Evolutionary conservation across 208 protist genomes (phyloP), one percentile per base, ranked within the genome.

Genomic region (Acanthamoeba culbertsoni): DNA sequence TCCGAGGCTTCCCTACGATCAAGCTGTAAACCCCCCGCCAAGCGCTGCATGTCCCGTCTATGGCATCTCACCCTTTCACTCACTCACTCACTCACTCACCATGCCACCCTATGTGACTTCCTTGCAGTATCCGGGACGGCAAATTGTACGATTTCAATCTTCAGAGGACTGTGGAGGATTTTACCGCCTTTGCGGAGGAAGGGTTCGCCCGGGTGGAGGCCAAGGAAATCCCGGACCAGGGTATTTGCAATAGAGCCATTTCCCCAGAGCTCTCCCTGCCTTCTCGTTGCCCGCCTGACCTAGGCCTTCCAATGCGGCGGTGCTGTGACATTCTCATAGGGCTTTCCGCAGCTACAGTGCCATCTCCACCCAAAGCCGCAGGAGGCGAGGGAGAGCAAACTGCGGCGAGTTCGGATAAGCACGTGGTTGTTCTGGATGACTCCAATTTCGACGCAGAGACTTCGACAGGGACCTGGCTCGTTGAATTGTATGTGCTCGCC

Each of bases 1-100:
- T 91, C 48, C 31, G 84, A 10, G 84, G 84, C n/a, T 91, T 46
- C 42, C 84, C 84, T 35, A 91, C 84, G 35, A 68, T 91, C 57
- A 91, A 91, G n/a, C 37, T 91, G 84, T 71, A 31, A 31, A 53
- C 46, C 23, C 20, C 42, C n/a, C 23, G 18, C 53, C 53, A 23
- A 16, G 53, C 23, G 7, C 33, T 73, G 62, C 62, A 28, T 7
- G 16, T 73, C 28, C 23, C 26, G 62, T 26, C 62, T 26, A 40
- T 73, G 26, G 10, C 33, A 10, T 7, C 28, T 77, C 35, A 7
- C 35, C 77, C 77, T 62, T 16, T 26, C 40, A 59, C 31, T 88
- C 35, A 42, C 26, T 57, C 40, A 86, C 37, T 57, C 14, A 75
- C 23, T 6, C 37, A 6, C 4, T 79, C 18, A 33, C n/a, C 18